Evolutionary conservation across 75 land plant genomes (phyloP), one percentile per base, ranked within the genome.

Genomic region (Larix kaempferi): DNA sequence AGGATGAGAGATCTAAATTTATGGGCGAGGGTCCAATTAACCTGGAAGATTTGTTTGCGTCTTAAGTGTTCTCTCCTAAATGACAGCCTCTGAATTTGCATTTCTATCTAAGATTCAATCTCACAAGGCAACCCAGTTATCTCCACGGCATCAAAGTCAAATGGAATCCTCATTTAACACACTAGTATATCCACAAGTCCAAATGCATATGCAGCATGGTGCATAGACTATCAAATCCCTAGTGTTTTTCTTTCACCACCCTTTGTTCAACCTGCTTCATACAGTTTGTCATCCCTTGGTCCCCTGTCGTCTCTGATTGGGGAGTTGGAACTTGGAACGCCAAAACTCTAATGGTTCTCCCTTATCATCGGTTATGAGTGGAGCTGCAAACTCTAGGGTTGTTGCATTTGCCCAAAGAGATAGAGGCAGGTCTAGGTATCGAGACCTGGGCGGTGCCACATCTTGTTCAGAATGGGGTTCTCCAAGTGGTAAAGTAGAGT

Each of bases 1-100:
- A n/a, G n/a, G n/a, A n/a, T n/a, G n/a, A n/a, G n/a, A n/a, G n/a
- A n/a, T n/a, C n/a, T n/a, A n/a, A n/a, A n/a, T n/a, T n/a, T n/a
- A n/a, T n/a, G n/a, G n/a, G n/a, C n/a, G n/a, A n/a, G n/a, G n/a
- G n/a, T 25, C 84, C 89, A 1, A 82, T 84, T 5, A 92, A 92
- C 74, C 90, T 94, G 35, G 91, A 91, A 23, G 97, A 94, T 59
- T 82, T 94, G 7, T 92, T 92, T 84, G 79, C 90, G 44, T 80
- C 94, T 54, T 94, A 94, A 80, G 78, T 86, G 22, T n/a, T 83
- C 4, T 83, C 88, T 52, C 90, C 93, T n/a, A 63, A 82, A 8
- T 66, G 33, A 75, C 69, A 87, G 58, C 82, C 73, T 25, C 93
- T 33, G 59, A 89, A 41, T 83, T 26, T 76, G 16, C 60, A 76